Percentiles rank a stretch among this genome's conserved stretches.
Evolutionary conservation across 305 asterid species (phyloP).

Genomic region (Rubia tinctorum): DNA sequence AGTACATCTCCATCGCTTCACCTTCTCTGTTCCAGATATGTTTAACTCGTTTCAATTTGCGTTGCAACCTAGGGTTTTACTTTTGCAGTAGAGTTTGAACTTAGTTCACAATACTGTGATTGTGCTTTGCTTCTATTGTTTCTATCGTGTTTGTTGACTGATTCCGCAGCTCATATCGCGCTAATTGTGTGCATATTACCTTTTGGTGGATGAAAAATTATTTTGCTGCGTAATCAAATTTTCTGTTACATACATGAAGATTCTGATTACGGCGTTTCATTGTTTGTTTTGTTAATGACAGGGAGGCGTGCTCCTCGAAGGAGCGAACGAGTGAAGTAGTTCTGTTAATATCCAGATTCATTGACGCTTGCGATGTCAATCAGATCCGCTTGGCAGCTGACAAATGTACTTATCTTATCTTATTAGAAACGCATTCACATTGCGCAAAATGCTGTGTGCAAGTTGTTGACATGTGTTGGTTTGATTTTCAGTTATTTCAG

Average conservation of each 20-base stretch:
- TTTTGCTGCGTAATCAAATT: slow-evolving; percentile 5
- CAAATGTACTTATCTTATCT: slow-evolving; percentile 46
- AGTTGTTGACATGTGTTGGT: slow-evolving; percentile 1
- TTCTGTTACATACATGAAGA: not conserved
- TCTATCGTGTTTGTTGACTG: not conserved
- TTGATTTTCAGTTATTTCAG: slow-evolving; percentile 62
- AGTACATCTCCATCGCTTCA: not conserved
- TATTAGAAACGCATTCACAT: slow-evolving; percentile 9
- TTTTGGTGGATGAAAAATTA: not conserved
- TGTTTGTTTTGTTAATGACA: slow-evolving; percentile 22
- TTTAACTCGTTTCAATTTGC: not conserved
- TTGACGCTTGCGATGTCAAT: slow-evolving; percentile 59
- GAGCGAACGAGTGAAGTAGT: slow-evolving; percentile 57
- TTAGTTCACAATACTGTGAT: not conserved
- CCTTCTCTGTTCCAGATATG: not conserved
- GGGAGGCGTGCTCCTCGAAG: slow-evolving; percentile 73
- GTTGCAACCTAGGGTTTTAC: not conserved
- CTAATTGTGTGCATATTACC: not conserved
- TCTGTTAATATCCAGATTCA: slow-evolving; percentile 56
- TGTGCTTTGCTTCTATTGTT: not conserved
- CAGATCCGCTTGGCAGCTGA: slow-evolving; percentile 83
- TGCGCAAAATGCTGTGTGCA: slow-evolving; percentile 6
- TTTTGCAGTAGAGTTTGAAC: not conserved
- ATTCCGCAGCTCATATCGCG: not conserved
- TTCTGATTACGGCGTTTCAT: not conserved